Evolutionary conservation across 768 basidiomycete species (phyloP).

Genomic region (Mycena venus): DNA sequence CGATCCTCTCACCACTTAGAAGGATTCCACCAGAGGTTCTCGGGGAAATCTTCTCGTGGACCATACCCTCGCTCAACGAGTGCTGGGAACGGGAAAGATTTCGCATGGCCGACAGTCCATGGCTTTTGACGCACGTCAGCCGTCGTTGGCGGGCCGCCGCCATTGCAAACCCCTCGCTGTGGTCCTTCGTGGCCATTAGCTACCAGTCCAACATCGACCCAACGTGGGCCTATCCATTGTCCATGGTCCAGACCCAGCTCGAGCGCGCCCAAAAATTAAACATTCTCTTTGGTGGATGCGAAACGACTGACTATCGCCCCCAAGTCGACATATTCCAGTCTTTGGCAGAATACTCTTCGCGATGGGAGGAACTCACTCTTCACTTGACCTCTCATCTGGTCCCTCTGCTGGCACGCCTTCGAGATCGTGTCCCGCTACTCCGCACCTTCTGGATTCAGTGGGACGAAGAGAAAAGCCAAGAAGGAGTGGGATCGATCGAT

Average conservation of each 20-base stretch:
- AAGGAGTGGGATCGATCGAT: too few species aligned
- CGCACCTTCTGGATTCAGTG: not conserved
- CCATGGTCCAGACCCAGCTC: not conserved
- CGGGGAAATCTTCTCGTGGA: too few species aligned
- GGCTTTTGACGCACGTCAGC: not conserved
- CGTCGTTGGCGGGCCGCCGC: not conserved
- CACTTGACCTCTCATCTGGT: not conserved
- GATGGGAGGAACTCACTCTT: constrained; percentile 3
- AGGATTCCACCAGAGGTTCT: too few species aligned
- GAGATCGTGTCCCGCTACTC: not conserved
- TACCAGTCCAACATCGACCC: not conserved
- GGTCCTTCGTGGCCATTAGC: not conserved
- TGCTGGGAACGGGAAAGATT: too few species aligned
- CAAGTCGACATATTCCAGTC: not conserved
- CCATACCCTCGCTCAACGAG: too few species aligned
- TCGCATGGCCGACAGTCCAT: not conserved
- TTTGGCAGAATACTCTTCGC: not conserved
- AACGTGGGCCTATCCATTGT: not conserved
- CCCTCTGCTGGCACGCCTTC: not conserved
- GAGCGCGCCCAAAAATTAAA: not conserved
- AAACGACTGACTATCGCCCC: not conserved
- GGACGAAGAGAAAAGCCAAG: not conserved
- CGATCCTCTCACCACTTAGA: too few species aligned
- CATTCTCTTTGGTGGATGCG: constrained; percentile 1
- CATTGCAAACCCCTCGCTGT: too few species aligned